Evolutionary conservation across 495 filamentous ascomycete genomes (phyloP), one percentile per base, ranked within the genome.

Genomic region (Penicillium soppii): DNA sequence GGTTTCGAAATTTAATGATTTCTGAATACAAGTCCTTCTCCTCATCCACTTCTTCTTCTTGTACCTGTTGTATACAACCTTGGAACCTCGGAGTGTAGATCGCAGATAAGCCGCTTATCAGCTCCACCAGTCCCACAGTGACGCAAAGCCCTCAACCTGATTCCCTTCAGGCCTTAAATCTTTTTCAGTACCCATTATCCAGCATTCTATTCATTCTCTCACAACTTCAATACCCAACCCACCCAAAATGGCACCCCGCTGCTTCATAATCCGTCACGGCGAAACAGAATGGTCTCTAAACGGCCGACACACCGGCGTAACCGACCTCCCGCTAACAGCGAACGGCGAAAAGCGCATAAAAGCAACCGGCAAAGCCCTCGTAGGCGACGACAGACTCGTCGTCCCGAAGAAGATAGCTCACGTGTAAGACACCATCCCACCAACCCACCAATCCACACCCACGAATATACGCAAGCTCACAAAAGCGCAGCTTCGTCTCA

Each of bases 241-340:
- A 8, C 35, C 15, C 21, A 56, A 8, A 59, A 84, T 84, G 80
- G 82, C 87, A 8, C 91, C 94, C 5, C 81, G 91, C 42, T 86
- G 91, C 67, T 97, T 97, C 79, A 87, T 98, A 52, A 77, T 94
- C 72, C 89, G 94, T 56, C 94, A 98, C 65, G 87, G 87, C 70
- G 94, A 98, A 71, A 98, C 94, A 3, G 90, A 95, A 78, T 98
- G 94, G 94, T 96, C 92, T 1, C 81, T 97, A 32, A 91, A 89
- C 61, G 94, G 92, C 50, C 84, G 87, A 19, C 92, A 98, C 73
- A 98, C 94, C 0, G 89, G 92, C 40, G 80, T 72, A 21, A 90
- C 87, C 21, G 94, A 98, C 55, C 84, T 98, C 17, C 83, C 90
- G 0, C 76, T 98, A 8, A 98, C 94, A 2, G 68, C 81, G 10